Evolutionary conservation across 139 green algal species (phyloP).

Genomic region (Tetraselmis chui): DNA sequence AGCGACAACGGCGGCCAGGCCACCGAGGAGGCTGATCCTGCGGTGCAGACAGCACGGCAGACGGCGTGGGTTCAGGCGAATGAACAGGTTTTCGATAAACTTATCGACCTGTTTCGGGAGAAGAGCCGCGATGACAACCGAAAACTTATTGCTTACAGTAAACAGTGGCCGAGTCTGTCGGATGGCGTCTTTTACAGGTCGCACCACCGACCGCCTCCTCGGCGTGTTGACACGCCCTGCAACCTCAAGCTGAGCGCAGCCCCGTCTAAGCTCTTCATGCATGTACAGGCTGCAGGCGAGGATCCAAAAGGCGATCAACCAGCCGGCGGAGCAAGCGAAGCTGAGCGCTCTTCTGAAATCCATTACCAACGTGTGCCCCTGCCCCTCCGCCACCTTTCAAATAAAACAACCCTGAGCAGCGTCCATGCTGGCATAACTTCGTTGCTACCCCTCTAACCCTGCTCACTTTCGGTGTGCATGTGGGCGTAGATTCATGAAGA

Average conservation of each 20-base stretch:
- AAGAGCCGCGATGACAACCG: slow-evolving; percentile 42
- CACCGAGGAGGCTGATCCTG: too few relatives aligned
- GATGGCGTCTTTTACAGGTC: slow-evolving; percentile 37
- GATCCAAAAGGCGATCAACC: neutral
- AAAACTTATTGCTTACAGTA: slow-evolving; percentile 55
- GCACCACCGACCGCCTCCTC: too few relatives aligned
- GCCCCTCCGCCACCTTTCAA: neutral
- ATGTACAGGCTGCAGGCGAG: neutral
- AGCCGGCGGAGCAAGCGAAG: neutral
- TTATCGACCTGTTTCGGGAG: slow-evolving; percentile 50
- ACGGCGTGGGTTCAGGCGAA: neutral
- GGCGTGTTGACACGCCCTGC: too few relatives aligned
- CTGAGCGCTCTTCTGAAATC: neutral
- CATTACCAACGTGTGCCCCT: slow-evolving; percentile 18
- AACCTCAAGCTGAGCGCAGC: too few relatives aligned
- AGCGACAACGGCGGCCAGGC: too few relatives aligned
- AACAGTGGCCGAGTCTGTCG: slow-evolving; percentile 45
- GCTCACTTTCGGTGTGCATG: neutral
- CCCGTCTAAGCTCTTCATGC: too few relatives aligned
- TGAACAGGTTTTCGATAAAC: slow-evolving; percentile 45
- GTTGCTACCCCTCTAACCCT: neutral
- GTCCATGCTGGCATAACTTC: too few relatives aligned
- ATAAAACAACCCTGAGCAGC: too few relatives aligned
- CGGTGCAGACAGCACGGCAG: neutral
- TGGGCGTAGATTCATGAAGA: slow-evolving; percentile 34